Base-by-base conservation (phyloP, 345 rosid genomes). In the Carallia pectinifolia region DNA sequence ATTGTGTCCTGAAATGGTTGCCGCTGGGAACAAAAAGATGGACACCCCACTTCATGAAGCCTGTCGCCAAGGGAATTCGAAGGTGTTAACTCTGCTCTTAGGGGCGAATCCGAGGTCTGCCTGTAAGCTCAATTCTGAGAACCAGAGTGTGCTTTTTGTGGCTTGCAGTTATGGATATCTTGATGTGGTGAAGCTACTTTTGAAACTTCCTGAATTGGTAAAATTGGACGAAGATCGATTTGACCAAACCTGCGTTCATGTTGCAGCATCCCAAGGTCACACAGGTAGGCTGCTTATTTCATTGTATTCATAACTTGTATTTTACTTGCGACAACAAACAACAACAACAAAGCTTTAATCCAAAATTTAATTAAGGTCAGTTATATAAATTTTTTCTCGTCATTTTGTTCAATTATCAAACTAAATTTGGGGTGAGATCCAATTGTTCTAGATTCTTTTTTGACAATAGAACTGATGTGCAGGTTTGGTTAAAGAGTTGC, bases 11-110 rank as follows among this genome's bases (percentile, higher is more conserved):
- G 48, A 71, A 7, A 23, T 77, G 76, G 70, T 63, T 37, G 36
- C 19, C 6, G 61, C 61, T 0, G 70, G 31, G 69, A 71, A 77
- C 38, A 37, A 34, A 38, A 44, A 7, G 2, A 29, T 17, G 31
- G 80, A 76, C 29, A 76, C 72, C 48, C 72, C 80, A 10, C 23
- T 71, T 58, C 76, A 71, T 27, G 76, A 67, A 63, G 76, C 76
- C 37, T 71, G 75, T 67, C 68, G 73, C 44, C 58, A 15, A 13
- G 76, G 80, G 55, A 47, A 67, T 18, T 53, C 47, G 0, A 23
- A 36, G 64, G 53, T 67, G n/a, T 65, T 36, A 1, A 27, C 13
- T 16, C n/a, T 58, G 59, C 52, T 72, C 5, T 29, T 80, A 2
- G 44, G 64, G 38, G 36, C 61, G 31, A 67, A 59, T 38, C 73